phyloP scores from a whole-genome alignment of 1,139 yeast species.

The Diutina neorugosa region DNA sequence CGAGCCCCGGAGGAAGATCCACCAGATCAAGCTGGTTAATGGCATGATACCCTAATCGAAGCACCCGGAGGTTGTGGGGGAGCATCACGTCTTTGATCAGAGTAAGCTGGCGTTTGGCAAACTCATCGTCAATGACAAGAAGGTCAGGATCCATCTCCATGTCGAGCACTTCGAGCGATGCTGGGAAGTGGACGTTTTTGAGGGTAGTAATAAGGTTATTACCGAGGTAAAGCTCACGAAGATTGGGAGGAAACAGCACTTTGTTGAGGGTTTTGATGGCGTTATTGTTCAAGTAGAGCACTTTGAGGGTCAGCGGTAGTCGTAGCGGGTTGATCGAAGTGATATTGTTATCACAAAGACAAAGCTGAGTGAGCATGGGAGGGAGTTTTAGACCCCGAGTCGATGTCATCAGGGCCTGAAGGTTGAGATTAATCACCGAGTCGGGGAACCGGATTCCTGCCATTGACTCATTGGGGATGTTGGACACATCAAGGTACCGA shows the following conservation, averaged over 20 bases:
- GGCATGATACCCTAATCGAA: conserved; percentile 30
- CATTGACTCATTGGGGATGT: conserved; percentile 37
- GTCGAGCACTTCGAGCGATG: conserved; percentile 26
- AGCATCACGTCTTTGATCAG: conserved; percentile 31
- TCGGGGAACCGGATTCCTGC: conserved; percentile 37
- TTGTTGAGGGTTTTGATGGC: conserved; percentile 35
- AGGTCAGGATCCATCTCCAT: conserved; percentile 27
- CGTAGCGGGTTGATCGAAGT: conserved; percentile 36
- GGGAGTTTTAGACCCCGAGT: conserved; percentile 35
- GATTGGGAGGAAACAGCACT: conserved; percentile 26
- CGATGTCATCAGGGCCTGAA: conserved; percentile 35
- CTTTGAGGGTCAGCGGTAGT: conserved; percentile 28
- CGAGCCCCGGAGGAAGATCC: conserved; percentile 26
- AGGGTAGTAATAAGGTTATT: conserved; percentile 33
- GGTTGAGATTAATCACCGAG: conserved; percentile 21
- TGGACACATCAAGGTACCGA: conserved; percentile 26
- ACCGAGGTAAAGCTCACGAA: conserved; percentile 28
- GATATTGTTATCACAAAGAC: conserved; percentile 31
- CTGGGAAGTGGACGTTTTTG: conserved; percentile 32
- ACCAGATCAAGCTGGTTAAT: conserved; percentile 27
- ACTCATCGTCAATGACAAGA: conserved; percentile 16
- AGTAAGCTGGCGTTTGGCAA: conserved; percentile 30
- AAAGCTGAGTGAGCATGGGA: conserved; percentile 17
- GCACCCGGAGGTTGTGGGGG: conserved; percentile 24
- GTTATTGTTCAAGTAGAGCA: conserved; percentile 25